These are phyloP conservation scores for Cicer arietinum DNA, from an alignment of 306 rosid genomes.

Conservation along the genomic window DNA sequence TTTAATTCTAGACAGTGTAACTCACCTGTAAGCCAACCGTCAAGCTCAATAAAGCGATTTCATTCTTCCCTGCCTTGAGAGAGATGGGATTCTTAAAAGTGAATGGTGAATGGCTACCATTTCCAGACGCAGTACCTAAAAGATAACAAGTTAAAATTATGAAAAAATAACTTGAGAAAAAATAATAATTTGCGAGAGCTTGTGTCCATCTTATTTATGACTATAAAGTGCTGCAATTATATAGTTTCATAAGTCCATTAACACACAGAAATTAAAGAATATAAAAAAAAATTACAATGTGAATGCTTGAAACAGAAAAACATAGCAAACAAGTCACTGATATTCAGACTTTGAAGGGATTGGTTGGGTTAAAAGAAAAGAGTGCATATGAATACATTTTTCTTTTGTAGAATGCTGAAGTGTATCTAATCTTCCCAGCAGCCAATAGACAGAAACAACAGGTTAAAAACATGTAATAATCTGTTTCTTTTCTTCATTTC, in stretches of 20 bases:
- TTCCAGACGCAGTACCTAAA: conserved; percentile 86
- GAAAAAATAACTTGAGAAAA: background rate
- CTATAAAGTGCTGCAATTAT: conserved; percentile 30
- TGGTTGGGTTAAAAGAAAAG: background rate
- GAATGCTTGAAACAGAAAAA: conserved; percentile 20
- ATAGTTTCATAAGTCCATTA: background rate
- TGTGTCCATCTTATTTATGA: conserved; percentile 4
- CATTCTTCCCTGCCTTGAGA: conserved; percentile 83
- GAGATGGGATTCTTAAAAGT: conserved; percentile 62
- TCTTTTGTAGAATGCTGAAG: too few relatives aligned
- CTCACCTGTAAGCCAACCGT: conserved; percentile 86
- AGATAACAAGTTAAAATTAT: conserved; percentile 15
- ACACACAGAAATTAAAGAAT: conserved; percentile 15
- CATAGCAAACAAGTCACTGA: conserved; percentile 6
- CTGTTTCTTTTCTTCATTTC: too few relatives aligned
- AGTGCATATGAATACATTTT: background rate
- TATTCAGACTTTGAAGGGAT: background rate
- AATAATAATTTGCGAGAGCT: conserved; percentile 16
- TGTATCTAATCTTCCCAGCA: too few relatives aligned
- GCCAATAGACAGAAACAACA: too few relatives aligned
- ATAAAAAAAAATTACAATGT: background rate
- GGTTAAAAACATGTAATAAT: too few relatives aligned
- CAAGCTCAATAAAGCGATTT: conserved; percentile 82
- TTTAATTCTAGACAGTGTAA: conserved; percentile 37
- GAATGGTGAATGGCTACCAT: conserved; percentile 78